phyloP scores from a whole-genome alignment of 805 yeast species.

The Lipomyces orientalis region DNA sequence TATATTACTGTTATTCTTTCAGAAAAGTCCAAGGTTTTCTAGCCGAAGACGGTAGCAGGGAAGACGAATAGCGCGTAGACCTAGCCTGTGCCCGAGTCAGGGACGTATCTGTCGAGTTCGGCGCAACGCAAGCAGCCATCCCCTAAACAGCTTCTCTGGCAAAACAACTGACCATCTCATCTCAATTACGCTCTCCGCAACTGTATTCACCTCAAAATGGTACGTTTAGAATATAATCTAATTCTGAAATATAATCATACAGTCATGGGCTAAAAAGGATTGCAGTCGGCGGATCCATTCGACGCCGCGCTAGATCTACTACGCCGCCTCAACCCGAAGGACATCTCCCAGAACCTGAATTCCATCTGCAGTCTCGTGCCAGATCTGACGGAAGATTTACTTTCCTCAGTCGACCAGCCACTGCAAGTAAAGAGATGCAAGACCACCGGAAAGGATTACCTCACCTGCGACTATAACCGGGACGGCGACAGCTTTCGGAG shows the following conservation, averaged over 20 bases:
- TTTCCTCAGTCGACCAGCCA: conserved; percentile 88
- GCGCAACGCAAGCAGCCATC: too few relatives aligned
- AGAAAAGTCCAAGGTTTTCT: too few relatives aligned
- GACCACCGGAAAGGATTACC: conserved; percentile 65
- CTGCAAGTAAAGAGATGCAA: conserved; percentile 59
- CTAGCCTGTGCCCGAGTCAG: too few relatives aligned
- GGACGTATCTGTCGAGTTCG: too few relatives aligned
- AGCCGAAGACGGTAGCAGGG: too few relatives aligned
- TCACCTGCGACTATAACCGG: conserved; percentile 92
- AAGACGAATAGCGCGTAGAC: too few relatives aligned
- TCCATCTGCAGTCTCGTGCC: conserved; percentile 60
- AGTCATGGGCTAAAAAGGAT: neutral
- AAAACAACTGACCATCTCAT: neutral
- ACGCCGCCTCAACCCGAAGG: conserved; percentile 74
- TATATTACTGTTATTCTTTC: too few relatives aligned
- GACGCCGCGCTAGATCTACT: conserved; percentile 82
- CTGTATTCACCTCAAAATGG: neutral
- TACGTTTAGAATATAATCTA: neutral
- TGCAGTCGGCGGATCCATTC: conserved; percentile 51
- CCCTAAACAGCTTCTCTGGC: too few relatives aligned
- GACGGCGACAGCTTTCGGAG: conserved; percentile 92
- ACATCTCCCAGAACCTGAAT: conserved; percentile 55
- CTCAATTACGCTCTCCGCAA: neutral
- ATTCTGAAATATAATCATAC: neutral
- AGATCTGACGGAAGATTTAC: conserved; percentile 81